Conservation (phyloP, 768 basidiomycete genomes). For the Lactifluus pinguis region DNA sequence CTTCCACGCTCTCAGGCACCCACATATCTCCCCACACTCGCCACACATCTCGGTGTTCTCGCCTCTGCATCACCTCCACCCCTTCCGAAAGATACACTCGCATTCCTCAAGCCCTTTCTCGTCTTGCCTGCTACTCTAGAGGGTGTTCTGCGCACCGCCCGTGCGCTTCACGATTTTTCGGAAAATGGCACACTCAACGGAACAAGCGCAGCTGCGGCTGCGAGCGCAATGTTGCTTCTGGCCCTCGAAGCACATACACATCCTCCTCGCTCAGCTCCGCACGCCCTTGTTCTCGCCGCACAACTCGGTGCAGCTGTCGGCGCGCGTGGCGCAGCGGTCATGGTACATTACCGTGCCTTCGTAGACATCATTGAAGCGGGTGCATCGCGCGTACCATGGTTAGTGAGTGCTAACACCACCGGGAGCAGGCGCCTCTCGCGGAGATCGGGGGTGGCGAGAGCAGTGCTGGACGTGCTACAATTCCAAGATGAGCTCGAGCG, state of each 20-base stretch:
- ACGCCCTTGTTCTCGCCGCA: slow-evolving; percentile 22
- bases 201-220: slow-evolving; percentile 21
- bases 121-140: slow-evolving; percentile 21
- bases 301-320: slow-evolving; percentile 40
- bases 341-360: slow-evolving; percentile 59
- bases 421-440: slow-evolving; percentile 38
- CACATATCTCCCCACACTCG: slow-evolving; percentile 24
- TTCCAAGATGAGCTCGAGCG: slow-evolving; percentile 57
- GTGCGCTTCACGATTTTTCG: slow-evolving; percentile 37
- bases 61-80: slow-evolving; percentile 32
- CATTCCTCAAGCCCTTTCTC: slow-evolving; percentile 3
- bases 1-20: slow-evolving; percentile 11
- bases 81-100: slow-evolving; percentile 3
- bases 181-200: slow-evolving; percentile 24
- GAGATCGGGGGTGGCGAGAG: slow-evolving; percentile 55
- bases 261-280: slow-evolving; percentile 11
- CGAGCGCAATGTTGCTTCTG: slow-evolving; percentile 62
- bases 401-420: slow-evolving; percentile 38
- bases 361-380: slow-evolving; percentile 52
- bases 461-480: slow-evolving; percentile 58
- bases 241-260: slow-evolving; percentile 61
- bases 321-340: slow-evolving; percentile 50
- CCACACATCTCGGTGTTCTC: slow-evolving; percentile 29
- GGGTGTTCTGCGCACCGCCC: slow-evolving; percentile 36
- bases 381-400: slow-evolving; percentile 65